These are phyloP conservation scores for Daedaleopsis sinensis DNA, from an alignment of 768 basidiomycete genomes.

Conservation along the genomic window DNA sequence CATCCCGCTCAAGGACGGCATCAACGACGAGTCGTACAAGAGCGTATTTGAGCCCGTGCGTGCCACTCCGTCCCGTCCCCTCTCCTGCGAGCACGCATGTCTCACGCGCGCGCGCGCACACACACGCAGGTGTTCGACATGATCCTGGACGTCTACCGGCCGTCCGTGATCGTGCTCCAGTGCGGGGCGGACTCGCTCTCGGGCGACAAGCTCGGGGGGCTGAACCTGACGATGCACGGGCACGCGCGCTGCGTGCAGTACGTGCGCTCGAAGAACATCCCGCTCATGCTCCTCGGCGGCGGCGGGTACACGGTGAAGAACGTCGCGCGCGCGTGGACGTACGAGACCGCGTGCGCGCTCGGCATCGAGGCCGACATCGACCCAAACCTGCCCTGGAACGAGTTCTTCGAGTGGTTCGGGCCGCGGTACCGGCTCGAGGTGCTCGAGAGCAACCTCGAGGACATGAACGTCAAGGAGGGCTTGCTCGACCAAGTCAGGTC, in stretches of 20 bases:
- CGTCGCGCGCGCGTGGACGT: conserved; percentile 93
- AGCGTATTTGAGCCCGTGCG: conserved; percentile 92
- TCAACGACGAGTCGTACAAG: conserved; percentile 86
- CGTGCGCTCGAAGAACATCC: conserved; percentile 79
- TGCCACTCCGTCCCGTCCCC: neutral
- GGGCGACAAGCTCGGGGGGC: conserved; percentile 93
- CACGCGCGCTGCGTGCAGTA: conserved; percentile 92
- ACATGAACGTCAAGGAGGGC: conserved; percentile 80
- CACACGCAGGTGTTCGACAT: conserved; percentile 72
- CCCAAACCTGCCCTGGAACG: conserved; percentile 79
- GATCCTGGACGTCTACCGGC: conserved; percentile 86
- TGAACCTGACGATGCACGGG: conserved; percentile 95
- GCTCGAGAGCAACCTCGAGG: conserved; percentile 91
- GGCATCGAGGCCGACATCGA: conserved; percentile 81
- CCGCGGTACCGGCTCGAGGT: conserved; percentile 94
- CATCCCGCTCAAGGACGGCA: conserved; percentile 91
- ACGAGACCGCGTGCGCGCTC: conserved; percentile 95
- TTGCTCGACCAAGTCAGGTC: conserved; percentile 82
- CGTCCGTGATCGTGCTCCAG: conserved; percentile 87
- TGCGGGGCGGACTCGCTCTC: conserved; percentile 96
- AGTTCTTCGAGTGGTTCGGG: conserved; percentile 97
- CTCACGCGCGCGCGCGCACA: conserved; percentile 10
- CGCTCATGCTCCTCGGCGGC: conserved; percentile 90
- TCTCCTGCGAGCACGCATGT: neutral
- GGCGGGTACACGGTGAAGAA: conserved; percentile 98